phyloP scores from a whole-genome alignment of 768 basidiomycete genomes.

The Collybia sordida region DNA sequence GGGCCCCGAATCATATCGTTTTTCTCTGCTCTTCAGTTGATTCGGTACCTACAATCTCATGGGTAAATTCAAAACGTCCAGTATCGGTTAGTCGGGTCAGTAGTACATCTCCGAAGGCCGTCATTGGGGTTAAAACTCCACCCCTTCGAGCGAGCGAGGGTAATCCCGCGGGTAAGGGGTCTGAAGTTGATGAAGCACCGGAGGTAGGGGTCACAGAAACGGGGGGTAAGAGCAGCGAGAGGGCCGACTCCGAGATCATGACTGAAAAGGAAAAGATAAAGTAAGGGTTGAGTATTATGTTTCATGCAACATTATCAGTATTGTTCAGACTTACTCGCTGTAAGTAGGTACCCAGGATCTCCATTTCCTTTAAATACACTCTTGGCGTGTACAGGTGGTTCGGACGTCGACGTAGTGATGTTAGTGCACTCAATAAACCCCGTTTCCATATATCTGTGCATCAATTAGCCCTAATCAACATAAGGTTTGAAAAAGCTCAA shows the following conservation, averaged over 20 bases:
- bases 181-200: conserved; percentile 10
- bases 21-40: conserved; percentile 17
- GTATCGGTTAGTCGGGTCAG: conserved; percentile 63
- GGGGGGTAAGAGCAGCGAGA: conserved; percentile 60
- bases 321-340: conserved; percentile 42
- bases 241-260: conserved; percentile 78
- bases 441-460: conserved; percentile 49
- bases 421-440: conserved; percentile 70
- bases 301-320: background rate
- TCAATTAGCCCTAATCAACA: background rate
- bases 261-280: conserved; percentile 36
- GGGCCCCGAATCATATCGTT: conserved; percentile 10
- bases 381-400: conserved; percentile 49
- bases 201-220: conserved; percentile 16
- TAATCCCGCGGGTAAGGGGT: conserved; percentile 41
- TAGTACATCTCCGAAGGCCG: conserved; percentile 77
- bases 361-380: conserved; percentile 64
- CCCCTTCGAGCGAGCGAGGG: conserved; percentile 60
- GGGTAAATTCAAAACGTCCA: conserved; percentile 58
- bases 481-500: conserved; percentile 30
- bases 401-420: conserved; percentile 59
- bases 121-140: conserved; percentile 82
- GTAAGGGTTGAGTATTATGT: conserved; percentile 5
- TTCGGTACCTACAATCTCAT: conserved; percentile 36
- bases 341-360: conserved; percentile 73